These are phyloP conservation scores for Brasilioporus rufonigricans DNA, from an alignment of 768 basidiomycete species.

Conservation along the genomic window DNA sequence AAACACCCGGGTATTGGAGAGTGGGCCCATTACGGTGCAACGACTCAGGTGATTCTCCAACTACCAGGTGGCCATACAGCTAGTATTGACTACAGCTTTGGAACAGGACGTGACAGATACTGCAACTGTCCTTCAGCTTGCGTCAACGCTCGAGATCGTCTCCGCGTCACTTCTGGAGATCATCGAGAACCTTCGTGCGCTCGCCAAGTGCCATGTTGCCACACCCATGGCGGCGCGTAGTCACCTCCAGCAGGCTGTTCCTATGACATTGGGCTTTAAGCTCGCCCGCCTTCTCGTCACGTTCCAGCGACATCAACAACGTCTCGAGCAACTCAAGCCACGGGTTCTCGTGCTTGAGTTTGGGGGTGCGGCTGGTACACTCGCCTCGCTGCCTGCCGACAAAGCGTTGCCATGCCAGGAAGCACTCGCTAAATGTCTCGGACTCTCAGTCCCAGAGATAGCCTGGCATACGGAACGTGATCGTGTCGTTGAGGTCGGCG, in stretches of 20 bases:
- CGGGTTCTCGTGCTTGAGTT: conserved; percentile 44
- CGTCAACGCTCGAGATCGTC: conserved; percentile 38
- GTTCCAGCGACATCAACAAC: conserved; percentile 39
- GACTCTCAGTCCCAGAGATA: conserved; percentile 25
- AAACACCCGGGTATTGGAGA: conserved; percentile 38
- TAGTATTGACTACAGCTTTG: not conserved
- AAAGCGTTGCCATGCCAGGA: conserved; percentile 28
- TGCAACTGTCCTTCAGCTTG: conserved; percentile 42
- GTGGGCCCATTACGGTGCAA: conserved; percentile 49
- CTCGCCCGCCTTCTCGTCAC: conserved; percentile 43
- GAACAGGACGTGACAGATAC: conserved; percentile 49
- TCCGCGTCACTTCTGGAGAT: conserved; percentile 30
- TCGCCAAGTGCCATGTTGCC: conserved; percentile 32
- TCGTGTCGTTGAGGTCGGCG: conserved; percentile 41
- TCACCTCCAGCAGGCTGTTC: conserved; percentile 48
- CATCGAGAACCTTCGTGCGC: conserved; percentile 24
- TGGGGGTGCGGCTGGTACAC: conserved; percentile 45
- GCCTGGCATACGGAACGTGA: conserved; percentile 45
- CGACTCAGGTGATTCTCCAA: conserved; percentile 40
- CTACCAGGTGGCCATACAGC: not conserved
- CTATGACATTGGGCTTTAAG: conserved; percentile 47
- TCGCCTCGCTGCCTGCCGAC: conserved; percentile 42
- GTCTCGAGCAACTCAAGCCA: conserved; percentile 36
- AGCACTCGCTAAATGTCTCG: conserved; percentile 17
- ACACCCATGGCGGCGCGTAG: conserved; percentile 47